Base-by-base conservation (phyloP, 805 yeast species). In the Candida anglica region DNA sequence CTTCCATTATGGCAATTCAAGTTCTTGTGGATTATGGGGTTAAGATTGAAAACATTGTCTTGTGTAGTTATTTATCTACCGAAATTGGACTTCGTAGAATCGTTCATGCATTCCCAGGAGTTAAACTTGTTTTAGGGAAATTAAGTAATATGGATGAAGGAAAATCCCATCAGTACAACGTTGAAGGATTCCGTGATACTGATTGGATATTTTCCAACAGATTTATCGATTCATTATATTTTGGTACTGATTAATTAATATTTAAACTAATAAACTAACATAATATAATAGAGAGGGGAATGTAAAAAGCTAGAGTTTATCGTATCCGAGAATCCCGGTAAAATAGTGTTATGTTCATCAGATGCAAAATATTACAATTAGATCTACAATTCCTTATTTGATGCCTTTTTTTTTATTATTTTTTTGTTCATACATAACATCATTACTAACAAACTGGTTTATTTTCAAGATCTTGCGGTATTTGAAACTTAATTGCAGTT, bases 1-100 rank as follows among this genome's bases (percentile, higher is more conserved):
- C 95, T 0, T 81, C 89, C 2, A 83, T 87, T 27, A 93, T 91
- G 98, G 95, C 97, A 0, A 76, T 86, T 28, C 93, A 87, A 47
- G 88, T 91, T 3, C 62, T 91, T 31, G 46, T 85, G 11, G 98
- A 91, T 51, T 94, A 91, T 52, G 83, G 81, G 5, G 81, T 86
- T 15, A 46, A 55, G 6, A 71, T 74, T 31, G 61, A 69, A 19
- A 73, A 83, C 43, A 82, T 93, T 15, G 72, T 80, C 2, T 66
- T 88, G 34, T 78, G 87, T 9, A 63, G 81, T 4, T 85, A 84
- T 49, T 56, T 82, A 33, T 84, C 87, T n/a, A 78, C 94, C 0
- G 93, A 83, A 44, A 66, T 77, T 23, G 96, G 95, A 3, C 57
- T 86, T 5, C 65, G 83, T 37, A 69, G 97, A 35, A 71, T 91